Evolutionary conservation across 1,284 basidiomycete genomes (phyloP), one percentile per base, ranked within the genome.

Genomic region (Athelia sp.): DNA sequence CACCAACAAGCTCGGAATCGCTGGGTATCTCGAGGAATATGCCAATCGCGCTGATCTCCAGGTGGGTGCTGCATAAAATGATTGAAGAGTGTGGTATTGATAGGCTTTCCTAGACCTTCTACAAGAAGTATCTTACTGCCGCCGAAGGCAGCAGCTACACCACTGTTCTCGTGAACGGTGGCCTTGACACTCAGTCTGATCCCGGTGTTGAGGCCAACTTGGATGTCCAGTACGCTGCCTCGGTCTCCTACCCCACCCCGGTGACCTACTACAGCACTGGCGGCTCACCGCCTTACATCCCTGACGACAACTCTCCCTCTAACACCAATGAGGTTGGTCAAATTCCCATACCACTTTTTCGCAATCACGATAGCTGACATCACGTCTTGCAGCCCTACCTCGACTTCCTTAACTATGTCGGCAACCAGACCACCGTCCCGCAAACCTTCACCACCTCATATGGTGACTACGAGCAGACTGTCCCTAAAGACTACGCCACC

Each of bases 261-360:
- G 81, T 81, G 56, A 76, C 74, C 24, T 86, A 79, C 62, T 84
- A 76, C 67, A 81, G 79, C 59, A 84, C 81, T 38, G 81, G 78
- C 15, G 81, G 82, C 22, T 75, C 75, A 1, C 83, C 84, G 15
- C 83, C 84, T 1, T 86, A 81, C 72, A 75, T 48, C 1, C 66
- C 80, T 2, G 84, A 87, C 57, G 59, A 60, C 4, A 59, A 65
- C 23, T 85, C 81, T 1, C 71, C 80, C 1, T 75, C 73, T 9
- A 79, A 87, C 61, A 84, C 81, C 35, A 81, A 80, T 59, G 71
- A 62, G 26, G 26, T 29, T 13, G 26, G 26, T 29, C n/a, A n/a
- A n/a, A n/a, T n/a, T n/a, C n/a, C n/a, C n/a, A n/a, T n/a, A n/a
- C n/a, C n/a, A n/a, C n/a, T n/a, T n/a, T n/a, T n/a, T n/a, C n/a